phyloP scores from a whole-genome alignment of 2,329 filamentous ascomycete genomes.

The Pseudogymnoascus sp. region DNA sequence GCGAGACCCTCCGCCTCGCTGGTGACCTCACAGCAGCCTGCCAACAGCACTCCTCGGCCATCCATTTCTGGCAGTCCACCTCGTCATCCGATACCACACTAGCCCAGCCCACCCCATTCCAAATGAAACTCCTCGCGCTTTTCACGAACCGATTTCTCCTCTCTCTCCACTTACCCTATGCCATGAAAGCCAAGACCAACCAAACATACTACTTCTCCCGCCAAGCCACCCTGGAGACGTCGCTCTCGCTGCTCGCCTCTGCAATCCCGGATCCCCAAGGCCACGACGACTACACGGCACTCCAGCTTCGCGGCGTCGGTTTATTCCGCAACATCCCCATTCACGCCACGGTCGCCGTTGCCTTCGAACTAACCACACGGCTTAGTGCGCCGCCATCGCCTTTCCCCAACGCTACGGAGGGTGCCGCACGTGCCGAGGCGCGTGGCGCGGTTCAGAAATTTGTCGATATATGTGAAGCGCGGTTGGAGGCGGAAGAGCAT shows the following conservation, averaged over 20 bases:
- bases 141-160: conserved; percentile 47
- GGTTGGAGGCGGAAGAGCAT: conserved; percentile 34
- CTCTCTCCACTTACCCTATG: conserved; percentile 43
- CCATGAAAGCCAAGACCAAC: conserved; percentile 32
- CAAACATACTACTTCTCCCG: conserved; percentile 41
- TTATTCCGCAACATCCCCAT: conserved; percentile 35
- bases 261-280: background rate
- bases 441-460: conserved; percentile 15
- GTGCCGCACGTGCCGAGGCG: conserved; percentile 25
- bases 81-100: background rate
- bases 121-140: conserved; percentile 42
- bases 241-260: conserved; percentile 21
- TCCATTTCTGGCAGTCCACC: background rate
- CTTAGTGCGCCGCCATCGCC: conserved; percentile 29
- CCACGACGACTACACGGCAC: conserved; percentile 27
- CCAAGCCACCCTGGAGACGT: conserved; percentile 37
- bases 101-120: conserved; percentile 26
- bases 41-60: background rate
- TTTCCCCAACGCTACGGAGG: conserved; percentile 20
- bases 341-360: conserved; percentile 35
- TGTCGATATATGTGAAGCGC: conserved; percentile 21
- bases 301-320: conserved; percentile 34
- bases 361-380: conserved; percentile 40
- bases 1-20: conserved; percentile 40
- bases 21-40: conserved; percentile 33